Base-by-base conservation (phyloP, 1,284 basidiomycete genomes). In the Fistulina hepatica region DNA sequence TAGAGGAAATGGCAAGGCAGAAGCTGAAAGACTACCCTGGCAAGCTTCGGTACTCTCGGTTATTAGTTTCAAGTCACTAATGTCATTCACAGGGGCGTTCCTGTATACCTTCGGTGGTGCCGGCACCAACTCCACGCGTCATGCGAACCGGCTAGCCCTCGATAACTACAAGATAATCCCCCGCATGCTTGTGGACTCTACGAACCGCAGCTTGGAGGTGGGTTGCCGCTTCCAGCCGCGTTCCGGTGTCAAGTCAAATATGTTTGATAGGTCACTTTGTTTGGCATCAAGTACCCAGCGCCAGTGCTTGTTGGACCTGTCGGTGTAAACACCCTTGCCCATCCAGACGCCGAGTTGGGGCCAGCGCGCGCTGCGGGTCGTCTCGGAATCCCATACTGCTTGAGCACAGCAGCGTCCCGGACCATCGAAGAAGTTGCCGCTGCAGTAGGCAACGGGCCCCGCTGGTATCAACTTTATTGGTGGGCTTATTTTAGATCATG, bases 391-490 rank as follows among this genome's bases (percentile, higher is more conserved):
- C 79, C 82, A 0, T 74, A 76, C 49, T 71, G 80, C 45, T 64
- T 89, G 48, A 86, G 82, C 40, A 79, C 83, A 0, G 81, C 78
- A 2, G 67, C 79, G 0, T 67, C 71, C 11, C 68, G 76, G 19
- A 71, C 76, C 8, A 79, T 89, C 48, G 85, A 90, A 53, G 73
- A 74, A 24, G 75, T 85, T 1, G 83, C 74, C 4, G 57, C 63
- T 39, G 80, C 71, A 2, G 84, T 78, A 42, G 78, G 73, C 2
- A 57, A 66, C 39, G 65, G 72, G 0, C 61, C 71, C 21, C 65
- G 83, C 19, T 90, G 78, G 76, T 91, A 73, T 58, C 85, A 91
- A 56, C 68, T 90, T 6, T 90, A 90, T 55, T 83, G 80, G 77
- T n/a, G n/a, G n/a, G n/a, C n/a, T n/a, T n/a, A n/a, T n/a, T n/a